phyloP scores from a whole-genome alignment of 2,329 filamentous ascomycete species.

The Pseudogymnoascus sp. region DNA sequence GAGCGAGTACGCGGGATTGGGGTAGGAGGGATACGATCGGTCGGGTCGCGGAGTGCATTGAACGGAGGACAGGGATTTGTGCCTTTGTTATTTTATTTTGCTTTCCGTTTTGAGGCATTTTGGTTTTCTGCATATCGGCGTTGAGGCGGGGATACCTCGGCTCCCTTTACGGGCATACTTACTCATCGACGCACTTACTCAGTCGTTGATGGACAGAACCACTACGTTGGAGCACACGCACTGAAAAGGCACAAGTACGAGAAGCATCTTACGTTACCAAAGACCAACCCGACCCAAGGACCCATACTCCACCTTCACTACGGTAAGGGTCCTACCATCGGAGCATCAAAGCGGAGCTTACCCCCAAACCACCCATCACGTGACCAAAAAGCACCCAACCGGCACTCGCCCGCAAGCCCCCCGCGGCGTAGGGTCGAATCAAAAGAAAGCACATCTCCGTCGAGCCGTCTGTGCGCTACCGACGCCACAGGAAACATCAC shows the following conservation, averaged over 20 bases:
- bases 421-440: neutral
- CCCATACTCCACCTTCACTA: neutral
- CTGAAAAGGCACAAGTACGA: neutral
- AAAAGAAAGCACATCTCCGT: neutral
- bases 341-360: neutral
- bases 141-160: neutral
- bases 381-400: neutral
- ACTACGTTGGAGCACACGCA: neutral
- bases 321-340: neutral
- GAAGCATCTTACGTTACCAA: neutral
- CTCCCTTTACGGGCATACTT: neutral
- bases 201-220: neutral
- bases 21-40: neutral
- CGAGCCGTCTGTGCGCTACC: neutral
- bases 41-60: neutral
- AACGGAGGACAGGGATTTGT: neutral
- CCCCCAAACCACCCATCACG: neutral
- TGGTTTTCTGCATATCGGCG: neutral
- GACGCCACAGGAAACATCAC: neutral
- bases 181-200: neutral
- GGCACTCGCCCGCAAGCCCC: neutral
- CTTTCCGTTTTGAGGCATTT: neutral
- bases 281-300: neutral
- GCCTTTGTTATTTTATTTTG: neutral
- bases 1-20: neutral